phyloP scores from a whole-genome alignment of 1,284 basidiomycete species.

The Cryptococcus sp. region DNA sequence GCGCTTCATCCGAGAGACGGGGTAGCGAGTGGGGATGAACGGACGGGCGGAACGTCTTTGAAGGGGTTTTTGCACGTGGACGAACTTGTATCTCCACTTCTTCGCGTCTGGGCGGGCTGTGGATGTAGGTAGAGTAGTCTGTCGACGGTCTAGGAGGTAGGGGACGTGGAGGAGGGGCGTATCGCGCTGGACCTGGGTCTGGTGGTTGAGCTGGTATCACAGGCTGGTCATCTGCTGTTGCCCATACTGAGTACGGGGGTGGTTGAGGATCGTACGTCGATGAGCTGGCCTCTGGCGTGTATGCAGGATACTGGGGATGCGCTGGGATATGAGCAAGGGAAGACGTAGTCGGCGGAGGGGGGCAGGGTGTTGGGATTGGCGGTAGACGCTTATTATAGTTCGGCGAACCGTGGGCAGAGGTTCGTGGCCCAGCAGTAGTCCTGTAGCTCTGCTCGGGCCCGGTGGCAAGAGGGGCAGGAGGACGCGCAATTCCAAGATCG shows the following conservation, averaged over 20 bases:
- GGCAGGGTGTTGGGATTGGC: conserved; percentile 13
- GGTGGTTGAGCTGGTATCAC: not conserved
- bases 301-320: not conserved
- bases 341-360: not conserved
- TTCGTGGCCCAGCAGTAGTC: not conserved
- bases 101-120: not conserved
- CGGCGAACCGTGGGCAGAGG: conserved; percentile 1
- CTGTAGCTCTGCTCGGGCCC: not conserved
- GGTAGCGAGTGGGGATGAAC: conserved; percentile 20
- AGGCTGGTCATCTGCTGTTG: not conserved
- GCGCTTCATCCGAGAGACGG: conserved; percentile 8
- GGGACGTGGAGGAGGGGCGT: not conserved
- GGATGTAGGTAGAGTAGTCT: not conserved
- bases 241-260: not conserved
- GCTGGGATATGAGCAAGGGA: not conserved
- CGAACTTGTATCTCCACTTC: not conserved
- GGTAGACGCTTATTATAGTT: conserved; percentile 16
- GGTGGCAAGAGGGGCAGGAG: not conserved
- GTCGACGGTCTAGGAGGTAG: not conserved
- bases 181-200: not conserved
- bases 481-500: not conserved
- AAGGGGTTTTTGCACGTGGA: not conserved
- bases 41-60: conserved; percentile 19
- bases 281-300: conserved; percentile 1
- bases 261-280: not conserved